These are phyloP conservation scores for Gomphus bonarii DNA, from an alignment of 1,284 basidiomycete genomes.

Conservation along the genomic window DNA sequence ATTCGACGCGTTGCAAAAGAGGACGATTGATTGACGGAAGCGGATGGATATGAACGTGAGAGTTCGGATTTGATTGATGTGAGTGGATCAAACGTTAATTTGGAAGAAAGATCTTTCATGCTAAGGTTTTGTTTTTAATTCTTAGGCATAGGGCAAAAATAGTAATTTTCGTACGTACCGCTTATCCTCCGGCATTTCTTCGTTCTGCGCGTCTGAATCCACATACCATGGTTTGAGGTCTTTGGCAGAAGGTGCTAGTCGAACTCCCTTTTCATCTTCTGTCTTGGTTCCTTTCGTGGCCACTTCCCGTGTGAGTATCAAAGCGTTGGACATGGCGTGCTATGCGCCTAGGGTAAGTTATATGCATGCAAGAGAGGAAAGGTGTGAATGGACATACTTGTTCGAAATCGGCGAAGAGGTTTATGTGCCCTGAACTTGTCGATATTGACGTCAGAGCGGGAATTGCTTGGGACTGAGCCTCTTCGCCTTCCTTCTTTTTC, in stretches of 20 bases:
- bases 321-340: constrained; percentile 35
- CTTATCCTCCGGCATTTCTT: constrained; percentile 21
- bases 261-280: constrained; percentile 59
- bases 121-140: constrained; percentile 25
- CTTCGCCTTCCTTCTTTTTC: constrained; percentile 31
- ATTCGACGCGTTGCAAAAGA: constrained; percentile 14
- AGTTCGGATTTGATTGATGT: constrained; percentile 63
- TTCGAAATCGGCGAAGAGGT: constrained; percentile 70
- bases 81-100: constrained; percentile 58
- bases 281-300: constrained; percentile 22
- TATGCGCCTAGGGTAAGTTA: constrained; percentile 14
- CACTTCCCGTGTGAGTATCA: constrained; percentile 32
- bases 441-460: constrained; percentile 10
- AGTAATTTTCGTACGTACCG: constrained; percentile 17
- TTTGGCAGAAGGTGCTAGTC: constrained; percentile 60
- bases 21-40: constrained; percentile 6
- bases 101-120: constrained; percentile 48
- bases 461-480: constrained; percentile 19
- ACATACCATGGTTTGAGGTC: constrained; percentile 76
- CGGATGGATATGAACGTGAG: constrained; percentile 20
- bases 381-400: constrained; percentile 28
- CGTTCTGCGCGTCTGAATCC: constrained; percentile 18
- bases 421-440: constrained; percentile 48
- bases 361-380: background rate
- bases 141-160: background rate